Conservation (phyloP, 179 eudicot genomes). For the Beta macrorhiza region DNA sequence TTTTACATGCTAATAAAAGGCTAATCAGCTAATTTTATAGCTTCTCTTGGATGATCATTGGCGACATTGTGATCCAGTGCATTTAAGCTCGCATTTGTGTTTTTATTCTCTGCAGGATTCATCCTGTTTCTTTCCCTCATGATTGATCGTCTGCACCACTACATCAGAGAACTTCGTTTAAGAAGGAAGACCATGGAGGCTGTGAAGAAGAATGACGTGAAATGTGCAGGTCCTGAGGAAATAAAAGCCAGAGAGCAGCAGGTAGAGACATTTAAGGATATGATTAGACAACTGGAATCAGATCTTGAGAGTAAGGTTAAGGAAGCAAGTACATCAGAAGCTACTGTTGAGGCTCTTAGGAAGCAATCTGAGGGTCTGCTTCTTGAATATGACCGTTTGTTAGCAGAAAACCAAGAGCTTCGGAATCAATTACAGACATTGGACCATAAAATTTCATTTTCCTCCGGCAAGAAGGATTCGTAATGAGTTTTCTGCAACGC, state of each 20-base stretch:
- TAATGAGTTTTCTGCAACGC: conserved; percentile 9
- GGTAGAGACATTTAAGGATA: conserved; percentile 35
- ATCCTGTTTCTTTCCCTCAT: conserved; percentile 47
- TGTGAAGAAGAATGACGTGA: conserved; percentile 29
- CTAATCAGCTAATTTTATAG: not conserved
- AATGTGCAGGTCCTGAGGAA: conserved; percentile 36
- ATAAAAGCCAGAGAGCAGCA: conserved; percentile 37
- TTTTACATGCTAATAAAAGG: not conserved
- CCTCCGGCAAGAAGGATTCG: conserved; percentile 49
- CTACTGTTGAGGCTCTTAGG: conserved; percentile 37
- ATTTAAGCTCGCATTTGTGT: conserved; percentile 11
- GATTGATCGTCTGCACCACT: conserved; percentile 47
- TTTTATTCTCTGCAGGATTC: conserved; percentile 33
- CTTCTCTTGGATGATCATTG: not conserved
- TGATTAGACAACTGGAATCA: conserved; percentile 41
- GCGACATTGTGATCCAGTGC: not conserved
- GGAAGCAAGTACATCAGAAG: conserved; percentile 41
- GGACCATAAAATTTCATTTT: conserved; percentile 44
- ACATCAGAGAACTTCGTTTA: conserved; percentile 42
- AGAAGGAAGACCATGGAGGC: conserved; percentile 39
- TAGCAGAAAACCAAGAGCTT: conserved; percentile 50
- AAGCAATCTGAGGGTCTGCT: conserved; percentile 48
- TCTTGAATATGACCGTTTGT: conserved; percentile 46
- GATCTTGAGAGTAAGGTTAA: conserved; percentile 40
- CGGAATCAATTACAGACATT: conserved; percentile 37